A percentile compares a stretch with the other conserved stretches of the same genome.
Conservation (phyloP, 139 green algal species). For the Chlamydomonas sp. region DNA sequence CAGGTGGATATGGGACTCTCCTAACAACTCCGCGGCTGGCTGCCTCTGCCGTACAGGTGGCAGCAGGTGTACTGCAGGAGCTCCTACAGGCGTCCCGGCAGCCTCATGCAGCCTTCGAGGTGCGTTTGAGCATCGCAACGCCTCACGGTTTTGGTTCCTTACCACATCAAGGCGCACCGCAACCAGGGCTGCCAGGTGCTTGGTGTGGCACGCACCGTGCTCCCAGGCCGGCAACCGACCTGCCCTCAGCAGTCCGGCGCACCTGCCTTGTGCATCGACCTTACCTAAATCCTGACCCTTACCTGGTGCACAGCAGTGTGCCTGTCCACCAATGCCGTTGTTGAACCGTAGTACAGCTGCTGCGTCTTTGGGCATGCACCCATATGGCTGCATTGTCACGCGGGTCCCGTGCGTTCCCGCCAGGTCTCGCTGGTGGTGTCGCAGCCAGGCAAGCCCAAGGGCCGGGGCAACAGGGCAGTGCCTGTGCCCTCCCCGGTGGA, state of each 20-base stretch:
- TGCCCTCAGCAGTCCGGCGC: too few species aligned
- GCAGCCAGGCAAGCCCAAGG: conserved; percentile 81
- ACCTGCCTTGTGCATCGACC: neutral
- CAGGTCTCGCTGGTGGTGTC: conserved; percentile 84
- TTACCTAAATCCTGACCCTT: neutral
- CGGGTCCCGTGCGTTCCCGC: neutral
- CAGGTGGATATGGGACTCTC: neutral
- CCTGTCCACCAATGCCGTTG: too few species aligned
- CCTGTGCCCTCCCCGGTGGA: conserved; percentile 78
- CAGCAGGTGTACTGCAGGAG: conserved; percentile 72
- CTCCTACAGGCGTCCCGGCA: conserved; percentile 70
- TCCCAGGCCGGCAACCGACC: too few species aligned
- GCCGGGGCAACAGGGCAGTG: conserved; percentile 70
- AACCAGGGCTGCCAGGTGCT: too few species aligned
- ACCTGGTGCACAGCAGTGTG: neutral
- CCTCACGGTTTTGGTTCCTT: neutral
- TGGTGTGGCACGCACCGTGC: too few species aligned
- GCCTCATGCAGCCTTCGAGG: conserved; percentile 70
- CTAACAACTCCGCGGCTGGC: neutral
- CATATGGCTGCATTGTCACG: too few species aligned
- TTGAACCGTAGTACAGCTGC: neutral
- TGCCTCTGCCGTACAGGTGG: conserved; percentile 64
- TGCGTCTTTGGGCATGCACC: neutral
- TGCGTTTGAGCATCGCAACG: neutral
- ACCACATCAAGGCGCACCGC: neutral